These are phyloP conservation scores for Arabidopsis lyrata DNA, from an alignment of 441 rosid genomes.

Conservation along the genomic window DNA sequence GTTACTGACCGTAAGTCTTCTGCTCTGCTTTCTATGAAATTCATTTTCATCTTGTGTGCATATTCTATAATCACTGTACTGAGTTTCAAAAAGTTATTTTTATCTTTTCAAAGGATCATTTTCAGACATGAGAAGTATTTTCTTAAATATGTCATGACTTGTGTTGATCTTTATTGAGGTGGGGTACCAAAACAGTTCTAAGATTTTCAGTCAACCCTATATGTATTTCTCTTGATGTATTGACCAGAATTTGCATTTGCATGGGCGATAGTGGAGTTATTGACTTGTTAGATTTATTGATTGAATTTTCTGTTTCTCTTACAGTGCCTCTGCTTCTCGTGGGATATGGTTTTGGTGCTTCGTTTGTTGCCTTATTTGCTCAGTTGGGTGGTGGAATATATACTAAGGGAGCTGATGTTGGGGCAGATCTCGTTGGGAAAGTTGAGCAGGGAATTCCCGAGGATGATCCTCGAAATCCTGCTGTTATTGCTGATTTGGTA, in stretches of 20 bases:
- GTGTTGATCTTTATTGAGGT: slow-evolving; percentile 8
- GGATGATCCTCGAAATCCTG: slow-evolving; percentile 99
- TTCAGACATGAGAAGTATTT: slow-evolving; percentile 7
- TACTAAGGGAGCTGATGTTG: slow-evolving; percentile 99
- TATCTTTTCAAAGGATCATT: slow-evolving; percentile 10
- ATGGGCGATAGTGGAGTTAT: slow-evolving; percentile 7
- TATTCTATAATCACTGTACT: slow-evolving; percentile 11
- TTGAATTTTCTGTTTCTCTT: slow-evolving; percentile 40
- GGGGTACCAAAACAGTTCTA: slow-evolving; percentile 12
- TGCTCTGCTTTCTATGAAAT: slow-evolving; percentile 32
- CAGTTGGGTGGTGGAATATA: slow-evolving; percentile 99
- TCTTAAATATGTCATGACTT: slow-evolving; percentile 8
- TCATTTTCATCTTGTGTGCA: slow-evolving; percentile 10
- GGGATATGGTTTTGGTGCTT: slow-evolving; percentile 99
- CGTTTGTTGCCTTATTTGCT: slow-evolving; percentile 99
- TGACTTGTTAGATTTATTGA: slow-evolving; percentile 25
- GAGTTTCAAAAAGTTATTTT: neutral
- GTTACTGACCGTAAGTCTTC: slow-evolving; percentile 85
- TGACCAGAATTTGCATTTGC: slow-evolving; percentile 11
- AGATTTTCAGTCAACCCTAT: slow-evolving; percentile 20
- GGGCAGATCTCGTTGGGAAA: slow-evolving; percentile 99
- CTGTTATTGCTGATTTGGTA: slow-evolving; percentile 99
- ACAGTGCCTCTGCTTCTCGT: slow-evolving; percentile 98
- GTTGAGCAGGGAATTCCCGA: slow-evolving; percentile 99
- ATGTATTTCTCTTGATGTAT: slow-evolving; percentile 1